A percentile compares a stretch with the other conserved stretches of the same genome.
These are phyloP conservation scores for Phlegmacium glaucopus DNA, from an alignment of 768 basidiomycete species.

Conservation along the genomic window DNA sequence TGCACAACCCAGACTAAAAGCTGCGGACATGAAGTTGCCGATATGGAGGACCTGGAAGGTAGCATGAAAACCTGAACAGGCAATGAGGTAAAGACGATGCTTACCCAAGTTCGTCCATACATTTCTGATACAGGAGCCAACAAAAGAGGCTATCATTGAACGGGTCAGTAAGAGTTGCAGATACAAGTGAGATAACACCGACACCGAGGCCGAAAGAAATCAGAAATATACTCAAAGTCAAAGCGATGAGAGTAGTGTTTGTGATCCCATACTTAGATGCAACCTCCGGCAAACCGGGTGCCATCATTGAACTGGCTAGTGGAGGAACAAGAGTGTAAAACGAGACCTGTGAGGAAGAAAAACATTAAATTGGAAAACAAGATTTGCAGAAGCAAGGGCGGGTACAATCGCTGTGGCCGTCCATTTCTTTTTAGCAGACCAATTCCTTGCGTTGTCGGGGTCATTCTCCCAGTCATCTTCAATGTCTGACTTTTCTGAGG, in stretches of 20 bases:
- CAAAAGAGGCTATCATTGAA: conserved; percentile 46
- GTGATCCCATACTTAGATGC: conserved; percentile 49
- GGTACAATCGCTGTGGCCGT: conserved; percentile 45
- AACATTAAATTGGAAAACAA: neutral
- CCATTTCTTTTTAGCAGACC: conserved; percentile 58
- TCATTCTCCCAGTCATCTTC: conserved; percentile 58
- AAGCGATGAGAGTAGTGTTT: conserved; percentile 45
- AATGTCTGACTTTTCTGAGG: conserved; percentile 28
- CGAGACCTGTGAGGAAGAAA: conserved; percentile 30
- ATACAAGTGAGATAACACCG: conserved; percentile 7
- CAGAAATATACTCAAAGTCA: conserved; percentile 64
- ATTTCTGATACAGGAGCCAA: conserved; percentile 68
- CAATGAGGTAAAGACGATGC: too few relatives aligned
- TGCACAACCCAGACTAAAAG: conserved; percentile 66
- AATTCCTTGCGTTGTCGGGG: conserved; percentile 63
- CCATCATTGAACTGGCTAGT: conserved; percentile 49
- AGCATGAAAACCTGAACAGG: too few relatives aligned
- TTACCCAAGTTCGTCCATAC: conserved; percentile 71
- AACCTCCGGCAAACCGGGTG: conserved; percentile 58
- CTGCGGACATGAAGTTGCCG: conserved; percentile 53
- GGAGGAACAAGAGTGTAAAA: conserved; percentile 36
- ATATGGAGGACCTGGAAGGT: conserved; percentile 69
- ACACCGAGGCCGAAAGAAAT: conserved; percentile 59
- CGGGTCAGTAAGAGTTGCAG: conserved; percentile 22
- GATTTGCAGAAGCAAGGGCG: conserved; percentile 4